Evolutionary conservation across 345 rosid species (phyloP), one percentile per base, ranked within the genome.

Genomic region (Sonneratia caseolaris): DNA sequence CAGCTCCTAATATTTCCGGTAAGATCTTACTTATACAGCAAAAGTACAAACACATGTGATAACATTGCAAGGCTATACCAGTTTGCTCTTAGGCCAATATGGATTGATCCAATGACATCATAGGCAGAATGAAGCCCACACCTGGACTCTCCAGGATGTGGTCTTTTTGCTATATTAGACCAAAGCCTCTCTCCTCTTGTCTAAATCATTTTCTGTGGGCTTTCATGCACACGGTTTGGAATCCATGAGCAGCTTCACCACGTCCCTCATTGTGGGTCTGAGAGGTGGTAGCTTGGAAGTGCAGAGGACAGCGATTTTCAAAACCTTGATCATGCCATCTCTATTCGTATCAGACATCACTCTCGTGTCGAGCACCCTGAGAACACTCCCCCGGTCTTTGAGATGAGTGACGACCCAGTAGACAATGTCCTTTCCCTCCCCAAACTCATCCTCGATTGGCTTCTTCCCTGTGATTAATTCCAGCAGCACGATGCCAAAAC

Each of bases 401-500:
- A 91, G 83, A 78, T 87, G 88, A 64, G 83, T 80, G 36, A 75
- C 81, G 42, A 86, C 93, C 92, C 92, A 86, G 67, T 83, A 81
- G 48, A 90, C 97, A 0, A 94, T 85, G 68, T 90, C 93, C 77
- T 87, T 87, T 2, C 91, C 96, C 42, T 90, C 95, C 43, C 96
- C 96, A 21, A 84, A 91, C 70, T 79, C 84, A 3, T 88, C 95
- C 76, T 91, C 98, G 11, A 87, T 61, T 0, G 97, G 84, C 57
- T 73, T 80, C 70, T 80, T 83, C 40, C 96, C 88, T 0, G 91
- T 90, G 3, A 82, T 79, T 32, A 94, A 56, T 73, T 94, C 97
- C 42, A 90, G 81, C 37, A 94, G 89, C 71, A 94, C 97, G 37
- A 94, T 92, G 0, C 98, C 97, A 12, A 86, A 91, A 72, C 97